Conservation (phyloP, 2,329 filamentous ascomycete species). For the Fusarium temperatum region DNA sequence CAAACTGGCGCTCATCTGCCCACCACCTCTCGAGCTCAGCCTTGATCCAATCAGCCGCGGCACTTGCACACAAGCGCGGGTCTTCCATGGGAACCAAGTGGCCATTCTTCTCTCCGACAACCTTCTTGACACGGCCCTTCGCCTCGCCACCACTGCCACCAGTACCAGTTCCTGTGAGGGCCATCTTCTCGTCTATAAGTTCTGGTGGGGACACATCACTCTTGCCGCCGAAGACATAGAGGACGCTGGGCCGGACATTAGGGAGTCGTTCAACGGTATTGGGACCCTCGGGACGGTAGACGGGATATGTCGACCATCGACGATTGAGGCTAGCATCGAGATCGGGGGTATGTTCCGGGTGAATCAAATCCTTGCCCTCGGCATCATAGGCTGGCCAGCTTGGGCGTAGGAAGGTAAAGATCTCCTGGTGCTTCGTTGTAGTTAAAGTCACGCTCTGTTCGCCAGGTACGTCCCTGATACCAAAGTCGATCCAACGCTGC, state of each 20-base stretch:
- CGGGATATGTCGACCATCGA: constrained; percentile 55
- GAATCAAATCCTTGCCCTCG: constrained; percentile 50
- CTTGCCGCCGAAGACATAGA: constrained; percentile 74
- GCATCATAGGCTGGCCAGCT: constrained; percentile 58
- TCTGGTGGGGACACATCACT: constrained; percentile 65
- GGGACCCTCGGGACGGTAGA: constrained; percentile 74
- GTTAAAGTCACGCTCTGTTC: constrained; percentile 70
- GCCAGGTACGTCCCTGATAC: constrained; percentile 71
- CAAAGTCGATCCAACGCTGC: constrained; percentile 68
- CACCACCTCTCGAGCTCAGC: constrained; percentile 67
- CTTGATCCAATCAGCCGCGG: constrained; percentile 65
- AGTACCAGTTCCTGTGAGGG: constrained; percentile 68
- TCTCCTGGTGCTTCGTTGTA: constrained; percentile 84
- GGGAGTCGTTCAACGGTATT: constrained; percentile 66
- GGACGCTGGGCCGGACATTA: constrained; percentile 68
- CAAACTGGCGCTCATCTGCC: constrained; percentile 64
- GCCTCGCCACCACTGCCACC: constrained; percentile 73
- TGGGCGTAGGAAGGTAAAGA: constrained; percentile 78
- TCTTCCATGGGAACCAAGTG: constrained; percentile 89
- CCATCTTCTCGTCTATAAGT: constrained; percentile 66
- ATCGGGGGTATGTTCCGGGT: constrained; percentile 56
- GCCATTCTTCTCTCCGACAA: constrained; percentile 71
- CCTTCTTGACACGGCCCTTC: constrained; percentile 73
- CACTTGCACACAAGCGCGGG: constrained; percentile 70
- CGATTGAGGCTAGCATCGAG: constrained; percentile 52